Percentiles rank a stretch among this genome's conserved stretches.
Conservation (phyloP, 768 basidiomycete species). For the Tulasnella calospora region DNA sequence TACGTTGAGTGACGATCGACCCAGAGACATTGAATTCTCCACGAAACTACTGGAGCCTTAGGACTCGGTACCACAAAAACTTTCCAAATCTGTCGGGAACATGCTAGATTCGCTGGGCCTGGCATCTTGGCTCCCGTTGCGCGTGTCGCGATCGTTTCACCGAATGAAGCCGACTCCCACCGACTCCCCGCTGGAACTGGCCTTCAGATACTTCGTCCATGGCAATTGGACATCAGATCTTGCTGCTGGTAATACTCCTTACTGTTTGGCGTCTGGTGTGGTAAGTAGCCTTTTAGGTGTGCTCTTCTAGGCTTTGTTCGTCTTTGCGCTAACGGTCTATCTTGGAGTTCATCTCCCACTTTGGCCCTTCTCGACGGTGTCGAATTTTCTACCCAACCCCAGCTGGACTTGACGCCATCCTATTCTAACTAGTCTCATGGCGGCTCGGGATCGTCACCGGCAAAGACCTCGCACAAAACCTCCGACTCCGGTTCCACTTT, state of each 20-base stretch:
- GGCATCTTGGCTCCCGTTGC: conserved; percentile 38
- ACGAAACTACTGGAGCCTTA: not conserved
- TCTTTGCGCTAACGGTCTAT: not conserved
- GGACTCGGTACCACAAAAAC: conserved; percentile 10
- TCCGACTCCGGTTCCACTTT: conserved; percentile 32
- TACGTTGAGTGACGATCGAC: not conserved
- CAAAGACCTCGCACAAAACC: conserved; percentile 34
- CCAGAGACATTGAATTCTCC: not conserved
- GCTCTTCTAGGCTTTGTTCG: not conserved
- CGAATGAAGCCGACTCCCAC: conserved; percentile 18
- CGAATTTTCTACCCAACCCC: conserved; percentile 21
- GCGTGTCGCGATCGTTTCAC: conserved; percentile 29
- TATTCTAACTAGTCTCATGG: conserved; percentile 42
- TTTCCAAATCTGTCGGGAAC: not conserved
- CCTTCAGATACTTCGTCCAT: conserved; percentile 23
- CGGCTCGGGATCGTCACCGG: conserved; percentile 40
- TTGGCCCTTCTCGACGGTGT: not conserved
- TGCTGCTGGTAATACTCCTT: conserved; percentile 41
- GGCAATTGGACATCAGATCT: conserved; percentile 42
- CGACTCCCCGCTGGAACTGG: not conserved
- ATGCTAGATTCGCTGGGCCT: conserved; percentile 33
- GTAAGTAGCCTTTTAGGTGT: not conserved
- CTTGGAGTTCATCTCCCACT: not conserved
- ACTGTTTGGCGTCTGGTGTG: conserved; percentile 40
- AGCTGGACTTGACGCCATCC: conserved; percentile 43